phyloP scores from a whole-genome alignment of 2,329 filamentous ascomycete species.

The Capronia americana region DNA sequence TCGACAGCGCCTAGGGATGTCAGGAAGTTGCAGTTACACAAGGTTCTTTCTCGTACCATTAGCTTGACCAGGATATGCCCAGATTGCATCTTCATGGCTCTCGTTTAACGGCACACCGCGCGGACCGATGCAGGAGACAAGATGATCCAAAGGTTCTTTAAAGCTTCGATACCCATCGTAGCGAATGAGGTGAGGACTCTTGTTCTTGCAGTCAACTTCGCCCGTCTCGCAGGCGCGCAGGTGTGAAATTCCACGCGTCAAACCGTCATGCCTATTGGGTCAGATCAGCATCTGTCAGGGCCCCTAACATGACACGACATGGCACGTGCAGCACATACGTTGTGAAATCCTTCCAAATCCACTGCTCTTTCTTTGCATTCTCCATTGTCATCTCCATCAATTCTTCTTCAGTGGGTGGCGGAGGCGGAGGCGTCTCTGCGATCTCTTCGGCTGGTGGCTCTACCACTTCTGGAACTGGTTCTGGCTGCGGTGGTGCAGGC shows the following conservation, averaged over 20 bases:
- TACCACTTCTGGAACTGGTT: conserved; percentile 15
- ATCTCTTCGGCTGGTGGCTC: background rate
- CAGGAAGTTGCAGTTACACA: conserved; percentile 9
- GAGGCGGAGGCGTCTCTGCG: conserved; percentile 18
- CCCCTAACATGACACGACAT: conserved; percentile 1
- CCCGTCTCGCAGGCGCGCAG: conserved; percentile 35
- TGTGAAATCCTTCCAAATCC: conserved; percentile 41
- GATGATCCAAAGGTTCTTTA: conserved; percentile 34
- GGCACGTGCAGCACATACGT: conserved; percentile 29
- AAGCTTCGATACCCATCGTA: conserved; percentile 39
- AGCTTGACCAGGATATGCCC: conserved; percentile 58
- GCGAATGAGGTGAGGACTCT: conserved; percentile 36
- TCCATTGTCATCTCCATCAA: conserved; percentile 37
- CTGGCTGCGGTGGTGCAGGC: conserved; percentile 6
- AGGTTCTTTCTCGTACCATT: conserved; percentile 32
- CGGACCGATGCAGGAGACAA: conserved; percentile 70
- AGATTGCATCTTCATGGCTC: conserved; percentile 66
- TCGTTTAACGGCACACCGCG: conserved; percentile 58
- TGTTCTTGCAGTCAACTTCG: conserved; percentile 38
- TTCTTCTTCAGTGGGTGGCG: conserved; percentile 33
- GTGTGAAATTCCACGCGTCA: conserved; percentile 38
- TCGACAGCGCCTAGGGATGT: conserved; percentile 38
- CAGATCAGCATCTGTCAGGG: conserved; percentile 12
- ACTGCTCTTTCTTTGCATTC: conserved; percentile 36
- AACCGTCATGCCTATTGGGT: conserved; percentile 36